Evolutionary conservation across 371 early-diverging fungal genomes (phyloP).

Genomic region (Paramicrosporidium saccamoebae): DNA sequence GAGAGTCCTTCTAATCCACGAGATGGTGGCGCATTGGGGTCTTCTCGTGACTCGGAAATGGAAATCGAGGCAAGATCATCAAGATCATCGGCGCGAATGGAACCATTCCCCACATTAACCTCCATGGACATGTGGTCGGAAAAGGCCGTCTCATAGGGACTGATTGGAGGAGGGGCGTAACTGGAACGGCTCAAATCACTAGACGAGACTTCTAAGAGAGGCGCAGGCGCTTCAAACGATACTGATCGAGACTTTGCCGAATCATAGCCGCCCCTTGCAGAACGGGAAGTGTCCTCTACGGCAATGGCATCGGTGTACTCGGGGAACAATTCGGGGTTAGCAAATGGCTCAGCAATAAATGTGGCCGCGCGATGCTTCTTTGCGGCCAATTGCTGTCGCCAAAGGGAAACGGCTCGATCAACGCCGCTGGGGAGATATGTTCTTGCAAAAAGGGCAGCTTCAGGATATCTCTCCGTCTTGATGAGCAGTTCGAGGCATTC

Average conservation of each 20-base stretch:
- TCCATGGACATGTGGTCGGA: slow-evolving; percentile 8
- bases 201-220: background rate
- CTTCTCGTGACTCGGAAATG: no score
- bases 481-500: slow-evolving; percentile 44
- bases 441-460: slow-evolving; percentile 75
- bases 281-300: no score
- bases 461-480: slow-evolving; percentile 58
- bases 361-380: slow-evolving; percentile 45
- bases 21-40: no score
- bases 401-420: slow-evolving; percentile 26
- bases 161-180: background rate
- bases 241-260: no score
- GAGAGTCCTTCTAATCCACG: no score
- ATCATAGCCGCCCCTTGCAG: no score
- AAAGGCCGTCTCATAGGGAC: slow-evolving; percentile 5
- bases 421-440: slow-evolving; percentile 50
- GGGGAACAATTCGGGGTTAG: slow-evolving; percentile 52
- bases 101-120: no score
- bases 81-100: no score
- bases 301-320: slow-evolving; percentile 11
- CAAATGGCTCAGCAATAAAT: slow-evolving; percentile 46
- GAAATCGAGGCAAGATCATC: no score
- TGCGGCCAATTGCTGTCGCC: slow-evolving; percentile 32
- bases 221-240: background rate
- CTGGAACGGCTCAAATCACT: background rate